phyloP scores from a whole-genome alignment of 257 asterid genomes.

The Fraxinus americana region DNA sequence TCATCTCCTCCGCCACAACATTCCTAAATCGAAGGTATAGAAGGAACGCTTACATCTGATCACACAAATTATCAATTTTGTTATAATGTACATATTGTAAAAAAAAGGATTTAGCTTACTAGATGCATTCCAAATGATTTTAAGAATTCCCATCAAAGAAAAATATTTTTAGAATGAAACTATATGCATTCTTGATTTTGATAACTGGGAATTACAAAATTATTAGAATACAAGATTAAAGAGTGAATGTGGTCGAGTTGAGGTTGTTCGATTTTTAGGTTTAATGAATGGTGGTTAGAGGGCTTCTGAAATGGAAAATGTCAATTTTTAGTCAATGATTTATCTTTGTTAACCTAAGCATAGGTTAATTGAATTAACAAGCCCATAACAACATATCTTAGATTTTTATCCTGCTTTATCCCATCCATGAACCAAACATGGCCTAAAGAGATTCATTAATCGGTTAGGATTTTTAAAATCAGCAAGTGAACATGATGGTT shows the following conservation, averaged over 20 bases:
- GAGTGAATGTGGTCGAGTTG: neutral
- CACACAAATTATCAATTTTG: neutral
- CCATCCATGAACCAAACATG: neutral
- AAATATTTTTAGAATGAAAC: neutral
- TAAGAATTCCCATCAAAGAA: neutral
- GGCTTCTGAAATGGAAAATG: neutral
- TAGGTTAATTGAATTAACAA: neutral
- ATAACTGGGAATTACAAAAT: too few relatives aligned
- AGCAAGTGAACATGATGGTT: neutral
- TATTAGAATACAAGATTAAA: neutral
- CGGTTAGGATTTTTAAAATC: neutral
- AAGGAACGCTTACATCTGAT: neutral
- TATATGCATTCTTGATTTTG: neutral
- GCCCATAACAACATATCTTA: neutral
- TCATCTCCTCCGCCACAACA: neutral
- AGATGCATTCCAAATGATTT: neutral
- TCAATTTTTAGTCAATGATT: neutral
- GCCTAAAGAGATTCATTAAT: neutral
- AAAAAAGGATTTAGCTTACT: neutral
- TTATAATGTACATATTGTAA: too few relatives aligned
- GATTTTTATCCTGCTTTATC: neutral
- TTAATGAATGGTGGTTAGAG: neutral
- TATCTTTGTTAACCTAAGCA: neutral
- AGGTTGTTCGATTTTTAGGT: neutral
- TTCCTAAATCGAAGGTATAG: neutral